Evolutionary conservation across 352 stramenopile genomes (phyloP).

Genomic region (Globisporangium orthogonon): DNA sequence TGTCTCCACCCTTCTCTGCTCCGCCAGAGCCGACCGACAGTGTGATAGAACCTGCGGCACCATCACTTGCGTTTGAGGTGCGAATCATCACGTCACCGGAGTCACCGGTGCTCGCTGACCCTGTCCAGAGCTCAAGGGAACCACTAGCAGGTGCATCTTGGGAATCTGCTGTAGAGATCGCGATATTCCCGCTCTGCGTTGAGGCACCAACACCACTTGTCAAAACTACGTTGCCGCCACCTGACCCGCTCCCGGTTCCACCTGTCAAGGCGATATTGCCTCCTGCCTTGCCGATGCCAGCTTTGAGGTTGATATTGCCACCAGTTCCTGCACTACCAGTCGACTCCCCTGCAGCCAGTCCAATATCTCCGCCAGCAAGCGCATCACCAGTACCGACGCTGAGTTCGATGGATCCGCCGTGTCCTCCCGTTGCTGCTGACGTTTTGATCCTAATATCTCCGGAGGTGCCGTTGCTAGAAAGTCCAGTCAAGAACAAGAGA

Average conservation of each 20-base stretch:
- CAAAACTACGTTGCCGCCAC: slow-evolving; percentile 20
- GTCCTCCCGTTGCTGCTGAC: slow-evolving; percentile 6
- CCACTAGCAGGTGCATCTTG: slow-evolving; percentile 14
- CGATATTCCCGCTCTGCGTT: slow-evolving; percentile 18
- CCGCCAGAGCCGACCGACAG: slow-evolving; percentile 21
- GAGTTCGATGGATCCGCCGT: slow-evolving; percentile 12
- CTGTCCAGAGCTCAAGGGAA: slow-evolving; percentile 16
- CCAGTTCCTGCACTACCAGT: slow-evolving; percentile 11
- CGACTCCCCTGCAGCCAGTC: slow-evolving; percentile 7
- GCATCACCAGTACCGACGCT: slow-evolving; percentile 9
- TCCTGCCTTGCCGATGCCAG: slow-evolving; percentile 9
- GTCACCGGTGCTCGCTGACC: slow-evolving; percentile 11
- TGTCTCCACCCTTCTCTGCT: slow-evolving; percentile 4
- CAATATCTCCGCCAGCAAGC: slow-evolving; percentile 5
- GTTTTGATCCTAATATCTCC: slow-evolving; percentile 7
- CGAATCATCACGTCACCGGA: slow-evolving; percentile 16
- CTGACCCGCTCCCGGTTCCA: slow-evolving; percentile 6
- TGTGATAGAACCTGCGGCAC: slow-evolving; percentile 16
- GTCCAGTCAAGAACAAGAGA: slow-evolving; percentile 13
- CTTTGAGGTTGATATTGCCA: slow-evolving; percentile 6
- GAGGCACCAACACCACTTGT: slow-evolving; percentile 16
- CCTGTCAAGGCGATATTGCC: slow-evolving; percentile 10
- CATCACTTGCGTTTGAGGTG: slow-evolving; percentile 13
- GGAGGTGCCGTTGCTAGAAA: slow-evolving; percentile 2
- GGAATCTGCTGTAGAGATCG: slow-evolving; percentile 15